Percentiles rank a stretch among this genome's conserved stretches.
These are phyloP conservation scores for Papiliotrema terrestris DNA, from an alignment of 1,284 basidiomycete species.

Conservation along the genomic window DNA sequence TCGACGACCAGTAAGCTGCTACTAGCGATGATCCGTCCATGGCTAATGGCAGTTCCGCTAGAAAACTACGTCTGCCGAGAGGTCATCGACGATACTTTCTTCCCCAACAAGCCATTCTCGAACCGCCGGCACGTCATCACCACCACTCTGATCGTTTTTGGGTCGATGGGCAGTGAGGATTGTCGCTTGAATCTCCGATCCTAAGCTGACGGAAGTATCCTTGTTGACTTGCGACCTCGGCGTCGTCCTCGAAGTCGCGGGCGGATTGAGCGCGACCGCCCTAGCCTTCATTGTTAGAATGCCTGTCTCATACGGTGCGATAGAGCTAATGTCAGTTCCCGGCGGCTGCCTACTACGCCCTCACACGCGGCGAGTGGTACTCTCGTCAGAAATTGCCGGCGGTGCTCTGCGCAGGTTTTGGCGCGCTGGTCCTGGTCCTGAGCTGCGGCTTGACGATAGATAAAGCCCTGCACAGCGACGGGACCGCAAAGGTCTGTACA, in stretches of 20 bases:
- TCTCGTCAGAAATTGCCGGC: constrained; percentile 70
- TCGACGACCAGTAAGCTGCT: constrained; percentile 66
- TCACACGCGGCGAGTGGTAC: constrained; percentile 62
- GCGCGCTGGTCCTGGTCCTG: constrained; percentile 70
- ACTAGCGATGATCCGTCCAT: constrained; percentile 41
- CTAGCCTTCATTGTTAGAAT: constrained; percentile 80
- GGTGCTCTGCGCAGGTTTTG: constrained; percentile 68
- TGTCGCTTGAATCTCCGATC: neutral
- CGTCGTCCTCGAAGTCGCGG: constrained; percentile 94
- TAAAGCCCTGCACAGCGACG: constrained; percentile 70
- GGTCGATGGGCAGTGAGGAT: constrained; percentile 72
- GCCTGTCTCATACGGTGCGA: neutral
- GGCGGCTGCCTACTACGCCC: constrained; percentile 77
- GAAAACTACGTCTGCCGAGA: constrained; percentile 48
- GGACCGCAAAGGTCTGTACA: constrained; percentile 39
- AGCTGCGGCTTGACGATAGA: constrained; percentile 69
- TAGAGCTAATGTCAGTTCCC: constrained; percentile 56
- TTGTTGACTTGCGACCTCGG: constrained; percentile 94
- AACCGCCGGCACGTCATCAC: constrained; percentile 83
- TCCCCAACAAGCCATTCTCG: constrained; percentile 74
- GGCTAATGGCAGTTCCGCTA: constrained; percentile 44
- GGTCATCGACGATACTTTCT: constrained; percentile 92
- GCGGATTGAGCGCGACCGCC: constrained; percentile 88
- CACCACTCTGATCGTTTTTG: constrained; percentile 77
- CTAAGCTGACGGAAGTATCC: constrained; percentile 59